phyloP scores from a whole-genome alignment of 208 protist genomes.

The Trypanosoma platydactyli region DNA sequence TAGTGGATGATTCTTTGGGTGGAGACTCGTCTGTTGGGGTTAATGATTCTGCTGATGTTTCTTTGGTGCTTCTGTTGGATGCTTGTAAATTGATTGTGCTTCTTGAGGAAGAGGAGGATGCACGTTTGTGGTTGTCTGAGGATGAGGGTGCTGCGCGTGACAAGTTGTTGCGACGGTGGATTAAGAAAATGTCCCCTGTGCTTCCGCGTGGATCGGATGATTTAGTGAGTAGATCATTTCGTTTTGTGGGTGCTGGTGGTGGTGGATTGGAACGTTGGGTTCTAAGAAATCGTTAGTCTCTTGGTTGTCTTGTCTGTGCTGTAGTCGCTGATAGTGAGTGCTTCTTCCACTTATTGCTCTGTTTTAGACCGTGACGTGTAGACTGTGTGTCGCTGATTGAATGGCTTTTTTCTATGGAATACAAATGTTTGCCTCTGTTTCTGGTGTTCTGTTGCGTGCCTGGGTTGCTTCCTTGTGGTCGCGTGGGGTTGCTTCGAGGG shows the following conservation, averaged over 20 bases:
- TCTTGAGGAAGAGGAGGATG: slow-evolving; percentile 25
- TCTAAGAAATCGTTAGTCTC: slow-evolving; percentile 33
- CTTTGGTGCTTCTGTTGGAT: neutral
- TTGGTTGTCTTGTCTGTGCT: neutral
- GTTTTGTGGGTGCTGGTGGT: neutral
- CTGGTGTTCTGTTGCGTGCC: too few relatives aligned
- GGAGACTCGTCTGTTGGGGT: too few relatives aligned
- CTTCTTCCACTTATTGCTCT: neutral
- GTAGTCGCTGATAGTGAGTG: neutral
- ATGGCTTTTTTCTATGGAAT: too few relatives aligned
- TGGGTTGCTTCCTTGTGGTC: too few relatives aligned
- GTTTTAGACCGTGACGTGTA: neutral
- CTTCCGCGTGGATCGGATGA: neutral
- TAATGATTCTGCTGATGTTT: neutral
- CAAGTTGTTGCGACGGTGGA: slow-evolving; percentile 15
- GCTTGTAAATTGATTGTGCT: too few relatives aligned
- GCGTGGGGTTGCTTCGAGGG: too few relatives aligned
- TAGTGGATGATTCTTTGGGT: too few relatives aligned
- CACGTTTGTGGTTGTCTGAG: slow-evolving; percentile 27
- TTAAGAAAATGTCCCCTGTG: too few relatives aligned
- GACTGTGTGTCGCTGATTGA: slow-evolving; percentile 24
- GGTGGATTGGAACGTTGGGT: slow-evolving; percentile 45
- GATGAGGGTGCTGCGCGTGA: slow-evolving; percentile 3
- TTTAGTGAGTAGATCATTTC: neutral
- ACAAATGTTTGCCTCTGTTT: too few relatives aligned